Percentiles rank a stretch among this genome's conserved stretches.
Conservation (phyloP, 2,329 filamentous ascomycete species). For the Fonsecaea erecta region DNA sequence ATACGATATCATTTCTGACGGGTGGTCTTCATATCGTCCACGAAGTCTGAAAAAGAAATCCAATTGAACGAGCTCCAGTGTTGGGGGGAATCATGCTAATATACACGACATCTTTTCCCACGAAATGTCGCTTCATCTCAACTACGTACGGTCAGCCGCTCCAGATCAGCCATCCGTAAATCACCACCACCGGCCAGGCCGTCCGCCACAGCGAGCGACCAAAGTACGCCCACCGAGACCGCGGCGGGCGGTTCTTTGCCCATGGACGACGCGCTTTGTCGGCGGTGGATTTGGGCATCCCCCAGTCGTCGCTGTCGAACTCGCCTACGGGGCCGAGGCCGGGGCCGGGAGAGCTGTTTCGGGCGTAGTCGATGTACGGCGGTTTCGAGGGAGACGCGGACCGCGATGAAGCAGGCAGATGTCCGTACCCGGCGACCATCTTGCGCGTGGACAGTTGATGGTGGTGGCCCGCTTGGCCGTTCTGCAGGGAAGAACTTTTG, state of each 20-base stretch:
- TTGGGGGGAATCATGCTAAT: not conserved
- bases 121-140: no score
- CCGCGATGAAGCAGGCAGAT: constrained; percentile 47
- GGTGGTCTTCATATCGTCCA: not conserved
- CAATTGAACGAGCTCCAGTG: not conserved
- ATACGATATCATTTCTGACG: not conserved
- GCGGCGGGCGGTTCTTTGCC: constrained; percentile 47
- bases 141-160: not conserved
- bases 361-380: constrained; percentile 51
- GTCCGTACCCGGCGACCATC: constrained; percentile 30
- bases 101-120: no score
- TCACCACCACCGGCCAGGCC: constrained; percentile 64
- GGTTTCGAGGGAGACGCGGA: constrained; percentile 62
- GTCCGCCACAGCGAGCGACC: constrained; percentile 66
- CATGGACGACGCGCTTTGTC: constrained; percentile 10
- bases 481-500: constrained; percentile 30
- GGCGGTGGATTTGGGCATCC: constrained; percentile 21
- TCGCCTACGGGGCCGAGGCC: not conserved
- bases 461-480: constrained; percentile 4
- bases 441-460: constrained; percentile 33
- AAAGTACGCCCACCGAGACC: constrained; percentile 63
- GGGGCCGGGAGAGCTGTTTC: constrained; percentile 16
- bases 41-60: not conserved
- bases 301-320: constrained; percentile 32
- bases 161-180: constrained; percentile 71